phyloP scores from a whole-genome alignment of 1,139 yeast species.

The Fermentozyma sake region DNA sequence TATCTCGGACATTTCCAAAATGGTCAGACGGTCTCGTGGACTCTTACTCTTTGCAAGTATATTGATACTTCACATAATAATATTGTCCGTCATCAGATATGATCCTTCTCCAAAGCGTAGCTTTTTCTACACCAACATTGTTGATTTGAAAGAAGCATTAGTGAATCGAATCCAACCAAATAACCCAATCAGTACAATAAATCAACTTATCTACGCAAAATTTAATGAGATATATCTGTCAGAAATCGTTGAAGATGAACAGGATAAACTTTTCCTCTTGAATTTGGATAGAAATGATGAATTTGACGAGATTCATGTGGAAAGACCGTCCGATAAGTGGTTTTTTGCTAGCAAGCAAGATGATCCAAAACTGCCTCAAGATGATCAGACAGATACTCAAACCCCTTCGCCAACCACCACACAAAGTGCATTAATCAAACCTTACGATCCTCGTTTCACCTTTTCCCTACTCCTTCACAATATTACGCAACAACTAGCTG shows the following conservation, averaged over 20 bases:
- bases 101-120: constrained; percentile 2
- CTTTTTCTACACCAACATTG: not conserved
- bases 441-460: constrained; percentile 33
- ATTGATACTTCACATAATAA: constrained; percentile 8
- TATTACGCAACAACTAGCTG: constrained; percentile 8
- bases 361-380: constrained; percentile 7
- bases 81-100: constrained; percentile 7
- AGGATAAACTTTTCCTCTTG: constrained; percentile 4
- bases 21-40: constrained; percentile 9
- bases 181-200: constrained; percentile 1
- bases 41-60: constrained; percentile 5
- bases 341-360: constrained; percentile 7
- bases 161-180: not conserved
- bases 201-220: too few relatives aligned
- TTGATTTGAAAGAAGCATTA: constrained; percentile 1
- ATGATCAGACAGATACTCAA: too few relatives aligned
- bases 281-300: constrained; percentile 6
- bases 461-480: constrained; percentile 21
- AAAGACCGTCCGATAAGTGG: too few relatives aligned
- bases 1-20: constrained; percentile 1
- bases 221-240: too few relatives aligned
- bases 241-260: too few relatives aligned
- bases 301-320: constrained; percentile 6
- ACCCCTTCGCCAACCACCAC: constrained; percentile 14
- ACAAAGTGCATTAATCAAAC: too few relatives aligned